These are phyloP conservation scores for Chaetothyriales sp. DNA, from an alignment of 2,329 filamentous ascomycete species.

Conservation along the genomic window DNA sequence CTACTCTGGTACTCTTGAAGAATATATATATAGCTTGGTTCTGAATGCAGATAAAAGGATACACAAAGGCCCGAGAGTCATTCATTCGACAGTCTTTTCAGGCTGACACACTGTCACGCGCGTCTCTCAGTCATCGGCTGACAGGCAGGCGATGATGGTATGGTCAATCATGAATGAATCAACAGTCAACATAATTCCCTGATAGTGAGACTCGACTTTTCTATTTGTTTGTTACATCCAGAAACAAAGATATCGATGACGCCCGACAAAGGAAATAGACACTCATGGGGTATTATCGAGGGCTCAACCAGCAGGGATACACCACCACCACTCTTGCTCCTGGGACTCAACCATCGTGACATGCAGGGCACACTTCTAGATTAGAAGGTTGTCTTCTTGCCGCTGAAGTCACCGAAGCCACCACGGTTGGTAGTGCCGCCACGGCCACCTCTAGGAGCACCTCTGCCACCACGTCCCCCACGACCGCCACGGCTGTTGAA, in stretches of 20 bases:
- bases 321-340: not conserved
- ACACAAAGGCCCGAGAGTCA: not conserved
- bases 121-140: not conserved
- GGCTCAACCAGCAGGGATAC: not conserved
- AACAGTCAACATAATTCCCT: too few species aligned
- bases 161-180: too few species aligned
- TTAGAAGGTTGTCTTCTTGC: slow-evolving; percentile 63
- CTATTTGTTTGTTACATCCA: not conserved
- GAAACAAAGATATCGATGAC: not conserved
- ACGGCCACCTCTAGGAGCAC: slow-evolving; percentile 31
- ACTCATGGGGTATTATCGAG: not conserved
- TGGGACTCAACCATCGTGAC: not conserved
- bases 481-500: slow-evolving; percentile 38
- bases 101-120: not conserved
- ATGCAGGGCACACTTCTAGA: slow-evolving; percentile 1
- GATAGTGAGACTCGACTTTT: too few species aligned
- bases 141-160: not conserved
- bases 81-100: not conserved
- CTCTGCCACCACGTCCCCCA: slow-evolving; percentile 30
- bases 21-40: not conserved
- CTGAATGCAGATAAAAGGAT: not conserved
- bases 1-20: not conserved
- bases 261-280: not conserved
- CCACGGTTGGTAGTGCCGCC: slow-evolving; percentile 34
- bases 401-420: slow-evolving; percentile 53